phyloP scores from a whole-genome alignment of 768 basidiomycete genomes.

The Lactifluus subvellereus region DNA sequence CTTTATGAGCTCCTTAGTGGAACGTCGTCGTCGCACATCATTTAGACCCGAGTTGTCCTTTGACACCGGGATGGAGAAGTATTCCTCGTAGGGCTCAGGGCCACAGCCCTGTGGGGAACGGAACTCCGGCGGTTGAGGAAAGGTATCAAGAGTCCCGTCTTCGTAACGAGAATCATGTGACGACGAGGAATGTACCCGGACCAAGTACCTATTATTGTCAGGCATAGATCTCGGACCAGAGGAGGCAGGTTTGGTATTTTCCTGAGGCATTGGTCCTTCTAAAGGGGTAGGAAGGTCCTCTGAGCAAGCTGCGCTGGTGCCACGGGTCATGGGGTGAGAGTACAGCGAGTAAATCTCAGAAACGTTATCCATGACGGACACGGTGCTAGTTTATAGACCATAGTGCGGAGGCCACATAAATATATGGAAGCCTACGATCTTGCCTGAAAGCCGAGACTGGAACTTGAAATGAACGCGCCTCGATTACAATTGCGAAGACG shows the following conservation, averaged over 20 bases:
- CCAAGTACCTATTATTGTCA: constrained; percentile 2
- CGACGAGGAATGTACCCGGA: constrained; percentile 8
- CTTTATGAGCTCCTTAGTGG: constrained; percentile 49
- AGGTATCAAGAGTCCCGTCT: constrained; percentile 1
- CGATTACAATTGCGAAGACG: not conserved
- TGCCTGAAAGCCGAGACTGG: not conserved
- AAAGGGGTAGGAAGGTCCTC: constrained; percentile 16
- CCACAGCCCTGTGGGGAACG: constrained; percentile 17
- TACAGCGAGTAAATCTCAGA: constrained; percentile 24
- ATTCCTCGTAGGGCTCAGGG: constrained; percentile 22
- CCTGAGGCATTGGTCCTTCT: not conserved
- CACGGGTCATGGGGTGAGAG: constrained; percentile 13
- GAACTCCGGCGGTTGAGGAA: constrained; percentile 20
- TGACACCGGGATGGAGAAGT: constrained; percentile 20
- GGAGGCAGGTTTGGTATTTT: not conserved
- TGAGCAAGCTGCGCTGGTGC: not conserved
- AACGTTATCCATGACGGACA: constrained; percentile 16
- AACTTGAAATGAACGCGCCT: not conserved
- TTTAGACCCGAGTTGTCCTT: not conserved
- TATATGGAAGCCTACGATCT: not conserved
- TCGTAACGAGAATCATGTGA: constrained; percentile 6
- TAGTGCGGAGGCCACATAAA: not conserved
- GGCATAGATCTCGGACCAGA: constrained; percentile 18
- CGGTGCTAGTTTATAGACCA: not conserved
- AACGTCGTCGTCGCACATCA: constrained; percentile 16